phyloP scores from a whole-genome alignment of 306 rosid species.

The Medicago lupulina region DNA sequence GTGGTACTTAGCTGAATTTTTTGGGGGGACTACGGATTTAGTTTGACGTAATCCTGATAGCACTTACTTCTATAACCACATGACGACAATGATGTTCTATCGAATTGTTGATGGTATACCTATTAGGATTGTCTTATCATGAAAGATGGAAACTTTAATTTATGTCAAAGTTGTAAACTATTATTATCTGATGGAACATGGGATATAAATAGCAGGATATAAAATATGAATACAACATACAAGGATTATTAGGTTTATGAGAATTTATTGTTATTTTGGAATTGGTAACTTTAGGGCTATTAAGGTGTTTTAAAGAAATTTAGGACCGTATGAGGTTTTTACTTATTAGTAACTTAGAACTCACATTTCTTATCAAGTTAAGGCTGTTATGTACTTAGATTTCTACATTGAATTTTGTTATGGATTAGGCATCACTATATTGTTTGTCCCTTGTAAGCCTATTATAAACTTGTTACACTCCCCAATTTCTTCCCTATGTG shows the following conservation, averaged over 20 bases:
- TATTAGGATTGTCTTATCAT: too few species aligned
- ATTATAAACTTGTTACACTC: not conserved
- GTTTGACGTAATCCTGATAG: constrained; percentile 21
- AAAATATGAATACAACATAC: too few species aligned
- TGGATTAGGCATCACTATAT: constrained; percentile 15
- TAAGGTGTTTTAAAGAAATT: not conserved
- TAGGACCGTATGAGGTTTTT: not conserved
- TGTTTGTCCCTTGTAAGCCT: constrained; percentile 3
- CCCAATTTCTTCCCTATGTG: not conserved
- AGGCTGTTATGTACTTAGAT: constrained; percentile 10
- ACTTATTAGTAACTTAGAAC: not conserved
- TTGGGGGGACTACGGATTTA: constrained; percentile 8
- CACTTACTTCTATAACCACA: not conserved
- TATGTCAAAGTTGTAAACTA: too few species aligned
- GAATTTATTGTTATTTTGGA: too few species aligned
- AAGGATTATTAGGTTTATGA: too few species aligned
- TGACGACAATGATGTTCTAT: constrained; percentile 15
- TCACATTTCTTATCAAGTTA: not conserved
- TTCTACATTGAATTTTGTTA: not conserved
- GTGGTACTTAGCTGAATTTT: not conserved
- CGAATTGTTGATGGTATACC: not conserved
- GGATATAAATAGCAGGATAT: too few species aligned
- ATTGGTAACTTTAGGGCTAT: too few species aligned
- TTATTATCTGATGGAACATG: too few species aligned
- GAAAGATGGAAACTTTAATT: too few species aligned